These are phyloP conservation scores for Phytophthora sansomeana DNA, from an alignment of 352 stramenopile species.

Conservation along the genomic window DNA sequence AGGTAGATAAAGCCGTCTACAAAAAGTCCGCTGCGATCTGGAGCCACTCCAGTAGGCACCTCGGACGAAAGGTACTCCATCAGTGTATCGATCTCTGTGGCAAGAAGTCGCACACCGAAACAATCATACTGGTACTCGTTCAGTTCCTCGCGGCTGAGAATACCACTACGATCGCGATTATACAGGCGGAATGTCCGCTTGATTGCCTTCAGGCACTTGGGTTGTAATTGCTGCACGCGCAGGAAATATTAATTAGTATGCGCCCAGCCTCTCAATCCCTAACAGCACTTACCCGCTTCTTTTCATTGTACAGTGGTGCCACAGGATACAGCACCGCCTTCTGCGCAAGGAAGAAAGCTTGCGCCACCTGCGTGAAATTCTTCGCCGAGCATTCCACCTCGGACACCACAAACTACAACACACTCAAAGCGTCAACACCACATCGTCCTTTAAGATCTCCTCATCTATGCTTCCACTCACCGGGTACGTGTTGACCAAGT, in stretches of 20 bases:
- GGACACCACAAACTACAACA: conserved; percentile 77
- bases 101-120: conserved; percentile 84
- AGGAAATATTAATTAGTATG: background rate
- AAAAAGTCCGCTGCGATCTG: conserved; percentile 70
- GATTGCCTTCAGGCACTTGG: conserved; percentile 85
- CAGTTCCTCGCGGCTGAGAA: conserved; percentile 86
- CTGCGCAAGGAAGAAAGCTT: conserved; percentile 90
- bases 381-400: conserved; percentile 89
- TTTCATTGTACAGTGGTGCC: conserved; percentile 88
- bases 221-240: conserved; percentile 66
- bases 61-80: conserved; percentile 81
- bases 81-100: conserved; percentile 87
- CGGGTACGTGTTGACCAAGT: conserved; percentile 78
- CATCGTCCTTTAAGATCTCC: background rate
- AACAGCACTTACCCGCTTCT: conserved; percentile 64
- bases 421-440: background rate
- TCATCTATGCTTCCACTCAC: conserved; percentile 31
- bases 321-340: conserved; percentile 92
- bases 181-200: conserved; percentile 90
- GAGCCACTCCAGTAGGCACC: conserved; percentile 70
- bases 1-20: conserved; percentile 86
- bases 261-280: background rate
- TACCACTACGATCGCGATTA: conserved; percentile 80
- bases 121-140: conserved; percentile 92
- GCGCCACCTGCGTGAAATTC: conserved; percentile 89